Percentiles rank a stretch among this genome's conserved stretches.
These are phyloP conservation scores for Aspergillus proliferans DNA, from an alignment of 2,329 filamentous ascomycete genomes.

Conservation along the genomic window DNA sequence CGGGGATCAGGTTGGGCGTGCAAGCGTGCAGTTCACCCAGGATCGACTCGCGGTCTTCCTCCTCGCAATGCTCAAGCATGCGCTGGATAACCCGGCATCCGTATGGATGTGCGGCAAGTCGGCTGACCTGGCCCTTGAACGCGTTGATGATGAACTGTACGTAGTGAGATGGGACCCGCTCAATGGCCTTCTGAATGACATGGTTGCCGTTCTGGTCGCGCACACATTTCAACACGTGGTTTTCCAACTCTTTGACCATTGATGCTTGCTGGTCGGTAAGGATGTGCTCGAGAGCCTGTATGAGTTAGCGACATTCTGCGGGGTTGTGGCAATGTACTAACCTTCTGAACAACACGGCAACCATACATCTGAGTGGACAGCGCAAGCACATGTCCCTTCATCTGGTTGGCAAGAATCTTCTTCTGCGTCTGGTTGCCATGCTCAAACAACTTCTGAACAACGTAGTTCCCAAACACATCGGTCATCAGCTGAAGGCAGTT, in stretches of 20 bases:
- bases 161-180: constrained; percentile 68
- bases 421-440: constrained; percentile 94
- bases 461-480: constrained; percentile 96
- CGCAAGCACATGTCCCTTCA: constrained; percentile 76
- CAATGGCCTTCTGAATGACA: constrained; percentile 89
- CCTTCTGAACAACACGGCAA: constrained; percentile 93
- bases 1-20: constrained; percentile 66
- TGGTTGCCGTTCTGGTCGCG: constrained; percentile 92
- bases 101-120: constrained; percentile 71
- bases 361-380: constrained; percentile 86
- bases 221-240: constrained; percentile 68
- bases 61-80: constrained; percentile 75
- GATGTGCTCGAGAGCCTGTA: constrained; percentile 77
- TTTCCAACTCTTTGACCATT: constrained; percentile 75
- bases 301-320: constrained; percentile 14
- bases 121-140: constrained; percentile 67
- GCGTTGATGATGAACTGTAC: constrained; percentile 80
- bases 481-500: constrained; percentile 88
- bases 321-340: constrained; percentile 29
- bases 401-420: constrained; percentile 73
- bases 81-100: constrained; percentile 91
- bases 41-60: constrained; percentile 63
- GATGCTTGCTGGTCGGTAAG: constrained; percentile 84
- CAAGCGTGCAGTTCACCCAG: constrained; percentile 72
- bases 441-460: constrained; percentile 96